These are phyloP conservation scores for Chenopodium album DNA, from an alignment of 148 eudicot species.

Conservation along the genomic window DNA sequence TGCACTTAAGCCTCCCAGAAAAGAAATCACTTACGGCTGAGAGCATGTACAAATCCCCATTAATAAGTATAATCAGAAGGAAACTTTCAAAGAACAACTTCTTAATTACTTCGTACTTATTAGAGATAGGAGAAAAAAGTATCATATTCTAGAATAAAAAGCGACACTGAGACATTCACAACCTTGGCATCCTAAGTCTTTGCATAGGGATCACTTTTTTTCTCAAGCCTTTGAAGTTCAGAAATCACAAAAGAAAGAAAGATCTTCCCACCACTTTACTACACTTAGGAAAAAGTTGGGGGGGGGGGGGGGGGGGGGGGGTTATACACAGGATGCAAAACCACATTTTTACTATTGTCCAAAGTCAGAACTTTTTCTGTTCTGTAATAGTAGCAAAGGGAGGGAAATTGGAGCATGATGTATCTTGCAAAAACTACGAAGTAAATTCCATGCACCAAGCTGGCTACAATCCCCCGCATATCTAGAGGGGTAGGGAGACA, in stretches of 20 bases:
- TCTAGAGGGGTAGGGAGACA: not conserved
- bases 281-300: too few relatives aligned
- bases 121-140: not conserved
- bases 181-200: not conserved
- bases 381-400: not conserved
- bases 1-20: not conserved
- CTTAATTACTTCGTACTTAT: not conserved
- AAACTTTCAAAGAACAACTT: not conserved
- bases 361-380: not conserved
- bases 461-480: not conserved
- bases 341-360: not conserved
- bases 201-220: not conserved
- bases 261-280: not conserved
- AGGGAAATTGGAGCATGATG: not conserved
- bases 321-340: not conserved
- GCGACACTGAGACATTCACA: not conserved
- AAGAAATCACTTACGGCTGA: not conserved
- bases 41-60: not conserved
- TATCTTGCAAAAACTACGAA: not conserved
- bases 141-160: not conserved
- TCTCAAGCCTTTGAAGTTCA: not conserved
- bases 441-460: not conserved
- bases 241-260: not conserved
- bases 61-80: not conserved
- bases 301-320: not conserved